These are phyloP conservation scores for Macrophomina phaseolina DNA, from an alignment of 2,329 filamentous ascomycete species.

Conservation along the genomic window DNA sequence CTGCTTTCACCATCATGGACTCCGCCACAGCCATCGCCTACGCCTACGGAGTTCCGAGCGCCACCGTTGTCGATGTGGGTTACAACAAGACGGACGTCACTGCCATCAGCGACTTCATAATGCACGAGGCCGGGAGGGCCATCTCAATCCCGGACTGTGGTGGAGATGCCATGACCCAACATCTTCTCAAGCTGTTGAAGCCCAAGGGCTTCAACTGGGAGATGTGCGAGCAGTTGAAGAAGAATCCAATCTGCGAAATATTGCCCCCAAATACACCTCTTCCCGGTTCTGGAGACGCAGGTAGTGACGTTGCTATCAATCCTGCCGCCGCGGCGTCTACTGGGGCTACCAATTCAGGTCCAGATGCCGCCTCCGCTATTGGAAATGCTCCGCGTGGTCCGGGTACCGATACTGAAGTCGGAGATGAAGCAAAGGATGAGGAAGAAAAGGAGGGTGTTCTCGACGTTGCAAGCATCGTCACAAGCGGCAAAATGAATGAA, in stretches of 20 bases:
- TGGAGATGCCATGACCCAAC: constrained; percentile 83
- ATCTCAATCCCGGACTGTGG: constrained; percentile 71
- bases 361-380: constrained; percentile 48
- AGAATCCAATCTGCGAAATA: constrained; percentile 67
- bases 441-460: constrained; percentile 75
- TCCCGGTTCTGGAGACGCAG: constrained; percentile 52
- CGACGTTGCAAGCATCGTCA: constrained; percentile 84
- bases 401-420: constrained; percentile 61
- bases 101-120: constrained; percentile 80
- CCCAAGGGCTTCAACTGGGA: constrained; percentile 62
- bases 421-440: constrained; percentile 54
- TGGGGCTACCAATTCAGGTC: constrained; percentile 55
- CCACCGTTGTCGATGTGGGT: constrained; percentile 90
- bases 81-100: constrained; percentile 92
- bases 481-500: constrained; percentile 79
- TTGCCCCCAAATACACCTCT: constrained; percentile 60
- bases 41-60: constrained; percentile 80
- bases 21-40: constrained; percentile 80
- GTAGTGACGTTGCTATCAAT: constrained; percentile 48
- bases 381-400: constrained; percentile 58
- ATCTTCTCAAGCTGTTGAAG: constrained; percentile 70
- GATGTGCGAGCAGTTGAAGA: constrained; percentile 71
- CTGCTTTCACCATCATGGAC: constrained; percentile 88
- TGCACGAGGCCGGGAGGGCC: constrained; percentile 71
- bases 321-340: constrained; percentile 64